Evolutionary conservation across 2,329 filamentous ascomycete genomes (phyloP).

Genomic region (Macrophomina phaseolina): DNA sequence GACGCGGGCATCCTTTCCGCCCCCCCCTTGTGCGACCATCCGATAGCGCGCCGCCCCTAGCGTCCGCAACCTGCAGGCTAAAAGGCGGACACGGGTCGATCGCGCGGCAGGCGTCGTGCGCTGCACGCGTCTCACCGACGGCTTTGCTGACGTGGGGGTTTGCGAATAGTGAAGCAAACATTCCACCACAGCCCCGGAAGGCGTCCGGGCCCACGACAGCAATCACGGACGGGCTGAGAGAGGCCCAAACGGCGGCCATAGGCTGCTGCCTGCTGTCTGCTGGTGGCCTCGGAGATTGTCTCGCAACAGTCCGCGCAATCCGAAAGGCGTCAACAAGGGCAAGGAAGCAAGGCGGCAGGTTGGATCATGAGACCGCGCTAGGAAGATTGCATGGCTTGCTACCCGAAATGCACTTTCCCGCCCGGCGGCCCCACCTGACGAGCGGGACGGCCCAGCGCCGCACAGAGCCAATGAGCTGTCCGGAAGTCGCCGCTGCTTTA

Average conservation of each 20-base stretch:
- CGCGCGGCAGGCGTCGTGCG: neutral
- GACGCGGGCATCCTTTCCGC: neutral
- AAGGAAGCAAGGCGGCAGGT: neutral
- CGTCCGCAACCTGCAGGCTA: conserved; percentile 2
- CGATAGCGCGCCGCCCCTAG: conserved; percentile 9
- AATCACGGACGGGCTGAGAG: no score
- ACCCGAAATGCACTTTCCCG: conserved; percentile 11
- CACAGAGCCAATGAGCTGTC: neutral
- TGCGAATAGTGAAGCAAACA: neutral
- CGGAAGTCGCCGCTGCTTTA: neutral
- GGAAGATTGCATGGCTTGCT: conserved; percentile 1
- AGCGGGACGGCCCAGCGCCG: conserved; percentile 15
- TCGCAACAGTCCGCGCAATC: neutral
- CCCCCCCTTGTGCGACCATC: conserved; percentile 2
- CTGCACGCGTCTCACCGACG: conserved; percentile 9
- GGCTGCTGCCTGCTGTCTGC: neutral
- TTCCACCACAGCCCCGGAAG: neutral
- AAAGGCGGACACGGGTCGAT: neutral
- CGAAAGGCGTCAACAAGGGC: neutral
- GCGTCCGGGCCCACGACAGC: no score
- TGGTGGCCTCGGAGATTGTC: neutral
- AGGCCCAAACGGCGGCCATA: neutral
- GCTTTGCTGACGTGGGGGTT: conserved; percentile 13
- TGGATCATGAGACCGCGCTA: conserved; percentile 12
- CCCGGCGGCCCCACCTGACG: conserved; percentile 8